Conservation (phyloP, 495 filamentous ascomycete genomes). For the Penicillium salamii region DNA sequence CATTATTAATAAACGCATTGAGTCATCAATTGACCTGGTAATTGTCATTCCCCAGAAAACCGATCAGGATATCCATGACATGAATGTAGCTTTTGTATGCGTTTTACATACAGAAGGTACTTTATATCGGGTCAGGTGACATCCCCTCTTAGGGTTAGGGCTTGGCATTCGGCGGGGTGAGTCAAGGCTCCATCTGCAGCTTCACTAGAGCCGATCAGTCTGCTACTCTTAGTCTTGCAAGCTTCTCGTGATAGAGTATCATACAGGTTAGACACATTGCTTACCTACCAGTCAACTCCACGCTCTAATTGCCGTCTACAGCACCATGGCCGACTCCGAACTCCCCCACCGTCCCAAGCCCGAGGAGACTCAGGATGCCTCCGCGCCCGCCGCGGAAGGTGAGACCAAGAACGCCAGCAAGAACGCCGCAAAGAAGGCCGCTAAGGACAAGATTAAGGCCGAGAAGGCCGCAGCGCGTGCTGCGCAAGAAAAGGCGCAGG, state of each 20-base stretch:
- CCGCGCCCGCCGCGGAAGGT: constrained; percentile 35
- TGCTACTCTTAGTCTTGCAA: constrained; percentile 3
- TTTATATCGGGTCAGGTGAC: constrained; percentile 26
- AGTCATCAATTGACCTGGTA: too few relatives aligned
- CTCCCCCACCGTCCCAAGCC: constrained; percentile 49
- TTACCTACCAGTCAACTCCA: neutral
- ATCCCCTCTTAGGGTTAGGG: constrained; percentile 49
- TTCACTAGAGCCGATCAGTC: constrained; percentile 2
- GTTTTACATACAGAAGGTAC: neutral
- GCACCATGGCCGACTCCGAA: constrained; percentile 46
- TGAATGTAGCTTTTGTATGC: neutral
- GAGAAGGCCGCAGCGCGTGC: constrained; percentile 57
- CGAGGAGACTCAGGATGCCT: constrained; percentile 35
- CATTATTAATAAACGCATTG: too few relatives aligned
- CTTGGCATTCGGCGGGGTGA: constrained; percentile 35
- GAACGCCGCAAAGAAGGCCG: constrained; percentile 64
- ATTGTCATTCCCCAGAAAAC: too few relatives aligned
- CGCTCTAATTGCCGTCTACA: constrained; percentile 10
- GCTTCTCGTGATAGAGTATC: constrained; percentile 14
- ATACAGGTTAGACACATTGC: constrained; percentile 14
- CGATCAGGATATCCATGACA: neutral
- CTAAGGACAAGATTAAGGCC: constrained; percentile 66
- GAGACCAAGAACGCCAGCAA: constrained; percentile 53
- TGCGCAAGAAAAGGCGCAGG: constrained; percentile 50
- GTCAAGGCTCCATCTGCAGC: constrained; percentile 13